Evolutionary conservation across 257 asterid genomes (phyloP).

Genomic region (Solanum chilense): DNA sequence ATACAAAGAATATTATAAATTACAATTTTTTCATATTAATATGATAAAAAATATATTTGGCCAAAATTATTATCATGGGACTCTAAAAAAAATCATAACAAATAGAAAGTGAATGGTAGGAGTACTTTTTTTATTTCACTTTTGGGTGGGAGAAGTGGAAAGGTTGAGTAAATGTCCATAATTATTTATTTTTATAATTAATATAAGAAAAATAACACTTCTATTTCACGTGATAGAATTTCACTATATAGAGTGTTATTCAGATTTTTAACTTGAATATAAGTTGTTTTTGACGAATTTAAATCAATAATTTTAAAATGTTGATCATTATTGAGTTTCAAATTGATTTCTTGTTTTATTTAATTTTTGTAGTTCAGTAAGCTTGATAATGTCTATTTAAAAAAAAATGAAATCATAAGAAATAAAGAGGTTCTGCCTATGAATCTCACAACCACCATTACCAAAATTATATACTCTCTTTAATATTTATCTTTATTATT

Average conservation of each 20-base stretch:
- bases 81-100: too few relatives aligned
- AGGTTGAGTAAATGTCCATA: neutral
- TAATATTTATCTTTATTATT: neutral
- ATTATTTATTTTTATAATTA: neutral
- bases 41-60: too few relatives aligned
- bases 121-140: neutral
- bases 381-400: too few relatives aligned
- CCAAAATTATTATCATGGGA: too few relatives aligned
- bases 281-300: neutral
- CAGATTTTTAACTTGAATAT: neutral
- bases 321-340: neutral
- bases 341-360: too few relatives aligned
- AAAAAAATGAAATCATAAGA: too few relatives aligned
- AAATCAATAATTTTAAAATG: neutral
- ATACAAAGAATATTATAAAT: too few relatives aligned
- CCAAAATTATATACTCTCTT: neutral
- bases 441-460: neutral
- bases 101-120: too few relatives aligned
- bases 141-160: neutral
- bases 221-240: neutral
- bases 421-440: rapidly evolving
- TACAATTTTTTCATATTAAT: too few relatives aligned
- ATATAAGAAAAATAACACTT: neutral
- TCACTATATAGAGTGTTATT: neutral
- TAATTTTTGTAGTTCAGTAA: too few relatives aligned